Evolutionary conservation across 2,329 filamentous ascomycete genomes (phyloP).

Genomic region (Colletotrichum gloeosporioides): DNA sequence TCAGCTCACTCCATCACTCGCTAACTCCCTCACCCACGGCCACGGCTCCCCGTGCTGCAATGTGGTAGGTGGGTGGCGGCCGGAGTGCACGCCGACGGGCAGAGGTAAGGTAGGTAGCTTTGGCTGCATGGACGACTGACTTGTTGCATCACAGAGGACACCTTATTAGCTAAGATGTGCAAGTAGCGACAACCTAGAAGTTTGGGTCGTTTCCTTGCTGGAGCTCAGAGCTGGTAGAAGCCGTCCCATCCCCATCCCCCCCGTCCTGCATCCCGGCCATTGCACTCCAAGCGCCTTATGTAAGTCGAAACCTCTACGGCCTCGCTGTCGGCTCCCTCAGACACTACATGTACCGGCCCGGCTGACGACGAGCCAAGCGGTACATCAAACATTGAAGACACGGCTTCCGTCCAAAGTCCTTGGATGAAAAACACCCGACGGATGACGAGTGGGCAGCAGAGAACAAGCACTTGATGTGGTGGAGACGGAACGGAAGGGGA

Average conservation of each 20-base stretch:
- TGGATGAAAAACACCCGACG: neutral
- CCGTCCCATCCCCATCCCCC: neutral
- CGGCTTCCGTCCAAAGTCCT: conserved; percentile 9
- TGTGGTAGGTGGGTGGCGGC: neutral
- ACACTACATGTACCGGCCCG: neutral
- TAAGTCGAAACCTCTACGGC: conserved; percentile 20
- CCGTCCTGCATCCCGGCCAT: neutral
- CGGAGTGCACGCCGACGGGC: neutral
- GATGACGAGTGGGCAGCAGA: neutral
- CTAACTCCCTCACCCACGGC: neutral
- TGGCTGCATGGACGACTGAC: neutral
- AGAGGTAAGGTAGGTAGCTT: neutral
- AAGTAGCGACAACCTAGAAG: neutral
- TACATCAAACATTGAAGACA: conserved; percentile 9
- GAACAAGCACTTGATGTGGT: conserved; percentile 9
- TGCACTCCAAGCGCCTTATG: neutral
- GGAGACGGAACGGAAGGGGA: neutral
- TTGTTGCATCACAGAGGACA: neutral
- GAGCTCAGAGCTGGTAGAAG: neutral
- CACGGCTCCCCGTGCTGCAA: neutral
- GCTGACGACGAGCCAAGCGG: neutral
- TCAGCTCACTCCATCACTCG: conserved; percentile 15
- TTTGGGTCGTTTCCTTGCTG: neutral
- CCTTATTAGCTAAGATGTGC: conserved; percentile 10
- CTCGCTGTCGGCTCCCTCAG: conserved; percentile 6